Conservation (phyloP, 2,329 filamentous ascomycete species). For the Aureobasidium sp. region DNA sequence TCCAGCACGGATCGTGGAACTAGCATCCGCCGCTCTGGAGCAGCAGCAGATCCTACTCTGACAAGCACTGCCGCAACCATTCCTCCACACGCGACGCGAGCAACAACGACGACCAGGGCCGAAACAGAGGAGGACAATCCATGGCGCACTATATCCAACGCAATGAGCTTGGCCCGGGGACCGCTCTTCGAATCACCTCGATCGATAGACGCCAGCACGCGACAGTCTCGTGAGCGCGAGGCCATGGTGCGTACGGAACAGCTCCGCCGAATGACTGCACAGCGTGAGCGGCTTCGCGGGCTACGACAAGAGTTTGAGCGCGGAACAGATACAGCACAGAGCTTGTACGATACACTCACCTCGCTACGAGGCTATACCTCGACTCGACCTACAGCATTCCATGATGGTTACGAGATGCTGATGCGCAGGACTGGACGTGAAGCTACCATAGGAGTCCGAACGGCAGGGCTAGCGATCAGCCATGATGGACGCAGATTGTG, state of each 20-base stretch:
- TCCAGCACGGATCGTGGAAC: neutral
- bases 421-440: neutral
- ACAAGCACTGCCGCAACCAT: conserved; percentile 1
- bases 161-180: conserved; percentile 33
- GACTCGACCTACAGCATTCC: conserved; percentile 4
- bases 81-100: conserved; percentile 15
- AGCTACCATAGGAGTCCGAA: conserved; percentile 33
- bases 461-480: conserved; percentile 44
- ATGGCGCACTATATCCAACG: conserved; percentile 44
- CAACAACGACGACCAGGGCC: neutral
- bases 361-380: conserved; percentile 2
- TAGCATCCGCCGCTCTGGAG: neutral
- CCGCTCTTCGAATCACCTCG: conserved; percentile 27
- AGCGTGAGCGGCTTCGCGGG: conserved; percentile 13
- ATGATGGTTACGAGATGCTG: conserved; percentile 10
- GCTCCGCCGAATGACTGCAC: conserved; percentile 4
- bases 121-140: conserved; percentile 31
- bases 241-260: conserved; percentile 9
- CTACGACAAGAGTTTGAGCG: conserved; percentile 6
- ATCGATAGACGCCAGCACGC: conserved; percentile 14
- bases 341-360: conserved; percentile 9
- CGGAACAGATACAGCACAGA: conserved; percentile 7
- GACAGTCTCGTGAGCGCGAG: conserved; percentile 1
- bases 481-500: conserved; percentile 41
- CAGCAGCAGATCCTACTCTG: neutral